A percentile compares a stretch with the other conserved stretches of the same genome.
These are phyloP conservation scores for Mycena indigotica DNA, from an alignment of 768 basidiomycete genomes.

Conservation along the genomic window DNA sequence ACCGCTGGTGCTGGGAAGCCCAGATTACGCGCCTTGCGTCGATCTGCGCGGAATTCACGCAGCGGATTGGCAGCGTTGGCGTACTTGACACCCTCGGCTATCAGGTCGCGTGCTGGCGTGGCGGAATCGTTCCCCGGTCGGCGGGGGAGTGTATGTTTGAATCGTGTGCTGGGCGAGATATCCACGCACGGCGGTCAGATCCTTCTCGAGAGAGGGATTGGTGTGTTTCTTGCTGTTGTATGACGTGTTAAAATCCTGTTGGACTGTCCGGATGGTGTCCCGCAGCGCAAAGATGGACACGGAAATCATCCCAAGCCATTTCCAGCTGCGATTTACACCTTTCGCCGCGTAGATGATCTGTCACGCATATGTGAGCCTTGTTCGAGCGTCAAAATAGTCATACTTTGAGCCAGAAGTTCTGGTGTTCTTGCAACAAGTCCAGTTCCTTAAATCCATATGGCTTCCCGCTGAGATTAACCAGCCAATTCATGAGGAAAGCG, in stretches of 20 bases:
- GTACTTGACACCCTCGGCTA: slow-evolving; percentile 17
- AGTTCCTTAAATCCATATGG: slow-evolving; percentile 28
- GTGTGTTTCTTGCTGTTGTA: slow-evolving; percentile 9
- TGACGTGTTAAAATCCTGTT: slow-evolving; percentile 6
- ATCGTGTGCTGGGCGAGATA: slow-evolving; percentile 15
- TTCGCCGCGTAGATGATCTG: slow-evolving; percentile 16
- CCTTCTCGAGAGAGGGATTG: neutral
- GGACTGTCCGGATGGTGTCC: slow-evolving; percentile 7
- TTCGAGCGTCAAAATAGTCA: too few species aligned
- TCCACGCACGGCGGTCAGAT: slow-evolving; percentile 7
- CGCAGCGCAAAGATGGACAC: slow-evolving; percentile 18
- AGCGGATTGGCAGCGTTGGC: slow-evolving; percentile 17
- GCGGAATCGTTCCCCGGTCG: slow-evolving; percentile 6
- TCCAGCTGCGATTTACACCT: slow-evolving; percentile 17
- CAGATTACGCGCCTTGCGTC: slow-evolving; percentile 3
- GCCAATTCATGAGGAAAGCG: slow-evolving; percentile 31
- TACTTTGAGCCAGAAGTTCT: slow-evolving; percentile 33
- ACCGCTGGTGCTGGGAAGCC: neutral
- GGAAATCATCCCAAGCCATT: slow-evolving; percentile 18
- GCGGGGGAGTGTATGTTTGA: slow-evolving; percentile 11
- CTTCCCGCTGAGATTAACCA: slow-evolving; percentile 31
- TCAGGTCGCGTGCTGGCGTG: slow-evolving; percentile 15
- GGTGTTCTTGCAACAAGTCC: slow-evolving; percentile 34
- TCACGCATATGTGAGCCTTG: too few species aligned
- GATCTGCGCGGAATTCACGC: slow-evolving; percentile 11